Conservation (phyloP, 495 filamentous ascomycete species). For the Bombardia bombarda region DNA sequence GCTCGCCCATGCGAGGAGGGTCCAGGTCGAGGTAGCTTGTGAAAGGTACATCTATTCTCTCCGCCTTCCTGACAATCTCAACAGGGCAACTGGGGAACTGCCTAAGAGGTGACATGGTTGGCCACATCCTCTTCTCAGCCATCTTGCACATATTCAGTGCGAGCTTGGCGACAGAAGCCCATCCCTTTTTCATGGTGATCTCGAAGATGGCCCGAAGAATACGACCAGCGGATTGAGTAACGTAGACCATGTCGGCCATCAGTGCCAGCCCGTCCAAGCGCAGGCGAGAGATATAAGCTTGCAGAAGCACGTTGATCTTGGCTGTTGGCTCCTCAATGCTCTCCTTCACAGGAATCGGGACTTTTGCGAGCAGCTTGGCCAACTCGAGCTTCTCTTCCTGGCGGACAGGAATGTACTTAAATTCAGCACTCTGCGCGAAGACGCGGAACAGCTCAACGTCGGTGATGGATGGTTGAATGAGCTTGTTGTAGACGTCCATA, state of each 20-base stretch:
- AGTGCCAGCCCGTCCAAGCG: slow-evolving; percentile 89
- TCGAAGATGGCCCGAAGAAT: slow-evolving; percentile 95
- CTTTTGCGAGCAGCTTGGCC: slow-evolving; percentile 78
- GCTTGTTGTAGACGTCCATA: slow-evolving; percentile 92
- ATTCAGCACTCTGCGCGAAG: slow-evolving; percentile 96
- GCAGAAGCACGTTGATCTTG: slow-evolving; percentile 98
- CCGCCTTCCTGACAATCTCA: slow-evolving; percentile 85
- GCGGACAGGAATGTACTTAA: slow-evolving; percentile 97
- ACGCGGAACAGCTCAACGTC: slow-evolving; percentile 93
- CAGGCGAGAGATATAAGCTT: slow-evolving; percentile 92
- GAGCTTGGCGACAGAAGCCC: slow-evolving; percentile 87
- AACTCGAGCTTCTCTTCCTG: slow-evolving; percentile 97
- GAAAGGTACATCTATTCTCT: slow-evolving; percentile 93
- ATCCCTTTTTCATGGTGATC: slow-evolving; percentile 91
- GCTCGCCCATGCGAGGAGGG: slow-evolving; percentile 92
- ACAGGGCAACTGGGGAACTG: slow-evolving; percentile 77
- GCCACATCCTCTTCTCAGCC: slow-evolving; percentile 99
- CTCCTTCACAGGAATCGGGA: slow-evolving; percentile 96
- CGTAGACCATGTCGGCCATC: slow-evolving; percentile 98
- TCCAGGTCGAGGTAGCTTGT: slow-evolving; percentile 90
- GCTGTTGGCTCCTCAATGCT: slow-evolving; percentile 93
- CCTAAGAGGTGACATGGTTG: slow-evolving; percentile 89
- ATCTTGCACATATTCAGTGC: slow-evolving; percentile 96
- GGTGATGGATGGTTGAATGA: slow-evolving; percentile 86
- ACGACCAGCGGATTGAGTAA: slow-evolving; percentile 94